phyloP scores from a whole-genome alignment of 306 rosid species.

The Malus sieversii region DNA sequence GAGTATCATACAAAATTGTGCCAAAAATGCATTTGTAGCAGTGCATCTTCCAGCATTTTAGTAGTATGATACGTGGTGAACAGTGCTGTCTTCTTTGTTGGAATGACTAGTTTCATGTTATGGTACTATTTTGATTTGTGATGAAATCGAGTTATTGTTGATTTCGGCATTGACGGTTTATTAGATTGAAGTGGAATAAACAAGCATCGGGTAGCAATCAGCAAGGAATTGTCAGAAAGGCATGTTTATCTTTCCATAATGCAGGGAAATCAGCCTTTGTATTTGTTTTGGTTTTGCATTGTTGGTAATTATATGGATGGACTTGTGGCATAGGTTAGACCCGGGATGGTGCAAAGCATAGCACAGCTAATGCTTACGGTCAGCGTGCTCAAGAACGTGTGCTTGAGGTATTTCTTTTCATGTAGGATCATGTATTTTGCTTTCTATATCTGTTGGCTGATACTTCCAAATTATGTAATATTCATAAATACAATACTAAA shows the following conservation, averaged over 20 bases:
- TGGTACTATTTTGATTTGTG: background rate
- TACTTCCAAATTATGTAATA: background rate
- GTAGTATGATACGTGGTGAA: background rate
- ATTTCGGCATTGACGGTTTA: background rate
- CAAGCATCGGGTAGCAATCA: conserved; percentile 39
- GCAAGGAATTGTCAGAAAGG: conserved; percentile 40
- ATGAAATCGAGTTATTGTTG: background rate
- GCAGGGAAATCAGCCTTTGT: background rate
- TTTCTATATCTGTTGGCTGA: background rate
- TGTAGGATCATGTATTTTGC: background rate
- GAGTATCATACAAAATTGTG: background rate
- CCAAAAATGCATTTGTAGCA: background rate
- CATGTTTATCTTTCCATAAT: conserved; percentile 18
- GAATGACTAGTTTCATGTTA: background rate
- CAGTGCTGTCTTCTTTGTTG: background rate
- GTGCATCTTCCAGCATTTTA: background rate
- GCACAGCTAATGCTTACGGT: conserved; percentile 34
- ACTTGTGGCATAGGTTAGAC: conserved; percentile 64
- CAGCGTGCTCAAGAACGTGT: conserved; percentile 43
- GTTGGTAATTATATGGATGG: conserved; percentile 17
- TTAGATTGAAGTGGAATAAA: conserved; percentile 47
- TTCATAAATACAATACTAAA: background rate
- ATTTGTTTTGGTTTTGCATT: conserved; percentile 6
- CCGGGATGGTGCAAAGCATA: conserved; percentile 31
- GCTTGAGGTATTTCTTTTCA: conserved; percentile 50